These are phyloP conservation scores for Babesia sp. DNA, from an alignment of 169 alveolate genomes.

Conservation along the genomic window DNA sequence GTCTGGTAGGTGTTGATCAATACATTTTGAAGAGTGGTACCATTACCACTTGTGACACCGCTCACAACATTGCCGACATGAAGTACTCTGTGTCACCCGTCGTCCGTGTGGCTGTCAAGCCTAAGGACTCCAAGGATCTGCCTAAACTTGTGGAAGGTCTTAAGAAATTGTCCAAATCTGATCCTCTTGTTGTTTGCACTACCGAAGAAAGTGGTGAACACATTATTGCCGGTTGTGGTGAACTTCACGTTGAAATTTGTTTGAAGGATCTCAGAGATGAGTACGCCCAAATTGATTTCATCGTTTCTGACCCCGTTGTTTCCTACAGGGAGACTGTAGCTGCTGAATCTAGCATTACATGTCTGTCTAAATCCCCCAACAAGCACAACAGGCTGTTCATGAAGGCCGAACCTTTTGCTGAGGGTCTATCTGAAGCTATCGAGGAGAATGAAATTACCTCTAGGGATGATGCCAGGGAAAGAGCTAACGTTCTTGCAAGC, in stretches of 20 bases:
- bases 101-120: constrained; percentile 98
- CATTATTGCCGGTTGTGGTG: constrained; percentile 99
- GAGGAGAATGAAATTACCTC: constrained; percentile 92
- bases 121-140: constrained; percentile 96
- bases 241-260: constrained; percentile 98
- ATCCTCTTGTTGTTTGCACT: constrained; percentile 97
- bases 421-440: constrained; percentile 94
- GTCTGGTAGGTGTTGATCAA: constrained; percentile 98
- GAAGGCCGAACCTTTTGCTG: constrained; percentile 96
- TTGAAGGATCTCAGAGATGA: constrained; percentile 98
- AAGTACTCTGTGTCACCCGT: constrained; percentile 99
- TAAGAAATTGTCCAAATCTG: constrained; percentile 96
- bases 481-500: constrained; percentile 91
- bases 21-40: constrained; percentile 96
- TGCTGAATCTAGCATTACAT: constrained; percentile 88
- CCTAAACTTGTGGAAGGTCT: constrained; percentile 99
- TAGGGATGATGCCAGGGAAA: constrained; percentile 93
- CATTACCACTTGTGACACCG: constrained; percentile 93
- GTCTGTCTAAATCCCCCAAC: constrained; percentile 98
- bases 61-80: constrained; percentile 97
- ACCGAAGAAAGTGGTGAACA: constrained; percentile 99
- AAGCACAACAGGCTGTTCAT: constrained; percentile 98
- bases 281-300: constrained; percentile 97
- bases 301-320: constrained; percentile 98
- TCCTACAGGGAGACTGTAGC: constrained; percentile 98